Evolutionary conservation across 345 rosid species (phyloP).

Genomic region (Punica granatum): DNA sequence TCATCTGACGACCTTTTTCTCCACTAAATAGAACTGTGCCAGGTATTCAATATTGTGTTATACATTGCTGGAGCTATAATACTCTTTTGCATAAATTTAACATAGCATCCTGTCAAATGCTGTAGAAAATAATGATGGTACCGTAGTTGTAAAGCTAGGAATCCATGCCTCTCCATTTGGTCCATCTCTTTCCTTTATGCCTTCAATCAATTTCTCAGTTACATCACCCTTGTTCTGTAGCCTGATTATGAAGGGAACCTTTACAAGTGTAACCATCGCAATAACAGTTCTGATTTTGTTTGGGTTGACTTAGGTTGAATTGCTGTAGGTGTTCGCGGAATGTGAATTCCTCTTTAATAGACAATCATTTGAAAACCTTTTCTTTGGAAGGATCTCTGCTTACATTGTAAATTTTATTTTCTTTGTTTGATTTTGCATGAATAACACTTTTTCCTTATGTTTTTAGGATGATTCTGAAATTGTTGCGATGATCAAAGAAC

Average conservation of each 20-base stretch:
- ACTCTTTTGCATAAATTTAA: too few species aligned
- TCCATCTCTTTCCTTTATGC: background rate
- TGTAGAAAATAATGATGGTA: background rate
- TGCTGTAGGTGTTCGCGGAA: background rate
- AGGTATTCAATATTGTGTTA: background rate
- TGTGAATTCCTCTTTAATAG: too few species aligned
- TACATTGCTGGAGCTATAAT: too few species aligned
- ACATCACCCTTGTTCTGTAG: background rate
- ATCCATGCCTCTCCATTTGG: background rate
- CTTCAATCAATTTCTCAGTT: background rate
- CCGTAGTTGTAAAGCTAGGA: background rate
- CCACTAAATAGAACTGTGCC: background rate
- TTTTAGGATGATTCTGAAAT: slow-evolving; percentile 92
- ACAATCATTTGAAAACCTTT: too few species aligned
- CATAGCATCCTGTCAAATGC: background rate
- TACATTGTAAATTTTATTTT: background rate
- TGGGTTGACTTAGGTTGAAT: background rate
- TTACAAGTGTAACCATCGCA: background rate
- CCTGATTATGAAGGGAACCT: background rate
- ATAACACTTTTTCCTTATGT: background rate
- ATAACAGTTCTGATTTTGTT: too few species aligned
- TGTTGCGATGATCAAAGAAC: slow-evolving; percentile 96
- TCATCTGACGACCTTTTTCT: background rate
- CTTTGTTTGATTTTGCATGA: background rate
- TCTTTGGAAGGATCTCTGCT: background rate